Evolutionary conservation across 83 land plant genomes (phyloP).

Genomic region (Larix sibirica): DNA sequence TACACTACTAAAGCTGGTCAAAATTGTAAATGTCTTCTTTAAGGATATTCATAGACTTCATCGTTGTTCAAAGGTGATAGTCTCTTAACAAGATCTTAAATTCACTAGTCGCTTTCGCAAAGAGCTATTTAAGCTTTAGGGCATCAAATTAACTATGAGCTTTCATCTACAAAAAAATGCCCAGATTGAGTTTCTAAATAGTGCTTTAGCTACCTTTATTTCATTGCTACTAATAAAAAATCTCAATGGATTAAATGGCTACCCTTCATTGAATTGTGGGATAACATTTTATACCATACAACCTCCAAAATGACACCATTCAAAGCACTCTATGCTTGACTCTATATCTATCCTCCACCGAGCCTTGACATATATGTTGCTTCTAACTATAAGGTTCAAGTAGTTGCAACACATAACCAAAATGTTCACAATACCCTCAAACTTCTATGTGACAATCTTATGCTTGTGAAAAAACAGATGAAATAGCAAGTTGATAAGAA

Average conservation of each 20-base stretch:
- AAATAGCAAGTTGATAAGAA: background rate
- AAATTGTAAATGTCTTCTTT: no score
- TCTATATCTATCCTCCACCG: slow-evolving; percentile 2
- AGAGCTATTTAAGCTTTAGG: background rate
- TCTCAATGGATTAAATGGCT: background rate
- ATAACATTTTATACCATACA: slow-evolving; percentile 1
- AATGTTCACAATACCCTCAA: background rate
- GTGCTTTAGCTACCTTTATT: background rate
- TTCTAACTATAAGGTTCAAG: background rate
- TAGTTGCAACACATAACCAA: background rate
- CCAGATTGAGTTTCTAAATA: background rate
- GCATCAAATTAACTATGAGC: no score
- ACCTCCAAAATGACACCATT: background rate
- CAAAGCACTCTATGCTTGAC: background rate
- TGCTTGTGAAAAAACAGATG: background rate
- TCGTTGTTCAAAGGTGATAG: no score
- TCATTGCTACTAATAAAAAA: background rate
- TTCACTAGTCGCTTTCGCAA: background rate
- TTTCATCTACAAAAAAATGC: background rate
- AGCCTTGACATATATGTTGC: background rate
- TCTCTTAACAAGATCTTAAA: background rate
- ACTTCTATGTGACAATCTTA: background rate
- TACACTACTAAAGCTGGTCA: no score
- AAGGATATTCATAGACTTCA: no score
- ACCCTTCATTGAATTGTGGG: slow-evolving; percentile 2